phyloP scores from a whole-genome alignment of 768 basidiomycete genomes.

The Termitomyces sp. region DNA sequence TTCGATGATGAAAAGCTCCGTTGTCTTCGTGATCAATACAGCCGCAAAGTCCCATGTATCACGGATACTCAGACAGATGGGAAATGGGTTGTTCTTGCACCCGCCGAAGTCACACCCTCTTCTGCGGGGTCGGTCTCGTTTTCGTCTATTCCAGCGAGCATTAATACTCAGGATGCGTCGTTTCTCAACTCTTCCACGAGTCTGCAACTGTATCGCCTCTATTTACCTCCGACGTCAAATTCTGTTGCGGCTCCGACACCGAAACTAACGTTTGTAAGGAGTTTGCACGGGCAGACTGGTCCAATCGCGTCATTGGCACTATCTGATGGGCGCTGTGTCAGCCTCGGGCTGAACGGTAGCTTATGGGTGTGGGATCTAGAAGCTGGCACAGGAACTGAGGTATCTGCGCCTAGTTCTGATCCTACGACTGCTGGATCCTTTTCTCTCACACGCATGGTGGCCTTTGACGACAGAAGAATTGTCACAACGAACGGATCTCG shows the following conservation, averaged over 20 bases:
- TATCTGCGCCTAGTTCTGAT: constrained; percentile 22
- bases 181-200: constrained; percentile 37
- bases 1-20: constrained; percentile 61
- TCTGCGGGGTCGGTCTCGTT: constrained; percentile 13
- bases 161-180: neutral
- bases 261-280: constrained; percentile 67
- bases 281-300: constrained; percentile 63
- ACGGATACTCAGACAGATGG: constrained; percentile 80
- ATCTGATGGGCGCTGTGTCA: constrained; percentile 80
- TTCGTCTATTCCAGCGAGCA: constrained; percentile 6
- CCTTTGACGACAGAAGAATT: constrained; percentile 73
- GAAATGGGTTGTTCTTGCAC: constrained; percentile 78
- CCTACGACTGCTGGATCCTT: neutral
- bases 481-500: constrained; percentile 42
- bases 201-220: constrained; percentile 72
- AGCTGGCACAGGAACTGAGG: constrained; percentile 42
- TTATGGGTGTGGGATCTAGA: constrained; percentile 90
- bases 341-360: constrained; percentile 63
- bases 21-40: constrained; percentile 70
- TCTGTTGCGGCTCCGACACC: constrained; percentile 49
- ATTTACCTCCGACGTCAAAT: constrained; percentile 43
- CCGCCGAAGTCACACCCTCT: constrained; percentile 34
- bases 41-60: constrained; percentile 64
- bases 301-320: constrained; percentile 64
- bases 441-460: constrained; percentile 38